These are phyloP conservation scores for Biscutella laevigata DNA, from an alignment of 441 rosid species.

Conservation along the genomic window DNA sequence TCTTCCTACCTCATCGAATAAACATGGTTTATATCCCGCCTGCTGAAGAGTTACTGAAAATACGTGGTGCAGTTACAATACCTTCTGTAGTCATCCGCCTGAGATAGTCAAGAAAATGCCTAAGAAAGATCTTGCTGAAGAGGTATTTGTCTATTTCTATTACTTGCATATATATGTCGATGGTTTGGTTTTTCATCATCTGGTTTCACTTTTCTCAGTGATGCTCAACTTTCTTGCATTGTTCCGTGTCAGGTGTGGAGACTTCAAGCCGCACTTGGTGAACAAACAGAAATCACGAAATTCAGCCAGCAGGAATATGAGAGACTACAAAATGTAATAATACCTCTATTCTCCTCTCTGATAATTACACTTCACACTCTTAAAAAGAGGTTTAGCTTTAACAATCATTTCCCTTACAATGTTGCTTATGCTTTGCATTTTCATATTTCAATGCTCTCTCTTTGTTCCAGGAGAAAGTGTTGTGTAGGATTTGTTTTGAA, in stretches of 20 bases:
- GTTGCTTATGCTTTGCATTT: background rate
- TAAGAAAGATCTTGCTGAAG: constrained; percentile 86
- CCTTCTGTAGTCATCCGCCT: constrained; percentile 89
- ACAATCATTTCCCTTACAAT: background rate
- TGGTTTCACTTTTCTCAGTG: background rate
- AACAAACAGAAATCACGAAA: constrained; percentile 84
- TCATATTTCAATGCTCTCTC: background rate
- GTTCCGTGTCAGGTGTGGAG: constrained; percentile 65
- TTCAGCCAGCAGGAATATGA: constrained; percentile 87
- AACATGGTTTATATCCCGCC: background rate
- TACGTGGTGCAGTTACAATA: constrained; percentile 59
- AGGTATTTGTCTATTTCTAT: constrained; percentile 37
- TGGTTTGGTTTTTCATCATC: background rate
- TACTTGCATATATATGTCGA: constrained; percentile 2
- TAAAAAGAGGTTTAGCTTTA: background rate
- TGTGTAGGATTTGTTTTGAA: constrained; percentile 91
- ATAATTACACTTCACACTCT: background rate
- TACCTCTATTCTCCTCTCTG: constrained; percentile 11
- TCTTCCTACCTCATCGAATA: background rate
- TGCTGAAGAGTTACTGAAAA: constrained; percentile 8
- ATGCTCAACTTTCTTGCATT: background rate
- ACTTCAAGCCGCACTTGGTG: constrained; percentile 97
- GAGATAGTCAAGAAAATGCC: constrained; percentile 96
- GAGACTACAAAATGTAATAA: constrained; percentile 83
- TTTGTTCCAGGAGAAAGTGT: constrained; percentile 69